These are phyloP conservation scores for Pittosporum tobira DNA, from an alignment of 129 eudicot genomes.

Conservation along the genomic window DNA sequence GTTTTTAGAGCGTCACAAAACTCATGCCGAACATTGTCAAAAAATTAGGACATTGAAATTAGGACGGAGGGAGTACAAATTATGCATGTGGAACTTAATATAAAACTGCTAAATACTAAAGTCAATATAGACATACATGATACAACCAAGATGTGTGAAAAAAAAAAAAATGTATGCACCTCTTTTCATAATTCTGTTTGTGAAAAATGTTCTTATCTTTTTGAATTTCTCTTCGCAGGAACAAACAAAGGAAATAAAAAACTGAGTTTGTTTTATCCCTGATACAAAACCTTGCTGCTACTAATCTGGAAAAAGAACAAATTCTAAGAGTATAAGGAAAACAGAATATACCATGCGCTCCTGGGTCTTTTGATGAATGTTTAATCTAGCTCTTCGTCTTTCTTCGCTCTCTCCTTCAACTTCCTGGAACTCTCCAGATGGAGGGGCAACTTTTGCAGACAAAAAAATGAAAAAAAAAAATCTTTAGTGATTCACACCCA, in stretches of 20 bases:
- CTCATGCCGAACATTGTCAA: too few relatives aligned
- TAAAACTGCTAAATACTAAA: too few relatives aligned
- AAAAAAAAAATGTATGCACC: too few relatives aligned
- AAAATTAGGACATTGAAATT: too few relatives aligned
- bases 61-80: too few relatives aligned
- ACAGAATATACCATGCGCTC: conserved; percentile 56
- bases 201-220: background rate
- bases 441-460: conserved; percentile 41
- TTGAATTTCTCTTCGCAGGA: background rate
- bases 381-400: conserved; percentile 71
- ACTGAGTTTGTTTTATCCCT: conserved; percentile 5
- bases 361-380: conserved; percentile 46
- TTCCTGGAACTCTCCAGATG: conserved; percentile 70
- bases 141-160: too few relatives aligned
- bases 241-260: too few relatives aligned
- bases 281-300: background rate
- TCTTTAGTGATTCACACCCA: background rate
- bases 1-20: too few relatives aligned
- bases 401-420: conserved; percentile 76
- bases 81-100: too few relatives aligned
- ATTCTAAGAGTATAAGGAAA: background rate
- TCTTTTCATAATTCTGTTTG: background rate
- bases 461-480: conserved; percentile 10
- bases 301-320: conserved; percentile 11
- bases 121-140: too few relatives aligned